phyloP scores from a whole-genome alignment of 2,329 filamentous ascomycete species.

The Lomentospora prolificans region DNA sequence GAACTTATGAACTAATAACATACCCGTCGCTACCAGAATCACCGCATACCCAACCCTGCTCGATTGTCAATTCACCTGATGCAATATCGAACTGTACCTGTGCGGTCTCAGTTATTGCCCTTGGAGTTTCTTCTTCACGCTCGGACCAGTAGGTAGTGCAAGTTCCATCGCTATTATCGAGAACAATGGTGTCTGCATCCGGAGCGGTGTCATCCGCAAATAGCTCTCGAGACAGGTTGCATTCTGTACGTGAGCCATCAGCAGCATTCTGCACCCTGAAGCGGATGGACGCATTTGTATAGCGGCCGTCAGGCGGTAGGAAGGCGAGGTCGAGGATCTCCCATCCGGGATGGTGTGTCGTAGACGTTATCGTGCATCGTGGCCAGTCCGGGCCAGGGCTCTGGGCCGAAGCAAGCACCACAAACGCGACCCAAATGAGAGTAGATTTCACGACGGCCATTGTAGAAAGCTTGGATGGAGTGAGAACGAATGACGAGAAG shows the following conservation, averaged over 20 bases:
- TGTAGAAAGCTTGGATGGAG: background rate
- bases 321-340: background rate
- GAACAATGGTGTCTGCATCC: background rate
- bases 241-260: background rate
- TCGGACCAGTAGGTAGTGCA: background rate
- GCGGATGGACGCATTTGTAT: background rate
- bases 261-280: background rate
- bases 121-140: background rate
- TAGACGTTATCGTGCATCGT: background rate
- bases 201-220: background rate
- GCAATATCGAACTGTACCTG: background rate
- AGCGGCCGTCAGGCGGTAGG: background rate
- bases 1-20: too few species aligned
- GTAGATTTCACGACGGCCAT: background rate
- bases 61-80: background rate
- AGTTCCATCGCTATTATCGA: background rate
- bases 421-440: background rate
- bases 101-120: background rate
- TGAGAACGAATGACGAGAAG: background rate
- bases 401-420: background rate
- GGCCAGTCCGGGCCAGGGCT: conserved; percentile 4
- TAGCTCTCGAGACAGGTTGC: background rate
- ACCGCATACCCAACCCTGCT: background rate
- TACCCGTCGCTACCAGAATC: background rate
- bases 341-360: conserved; percentile 1